Base-by-base conservation (phyloP, 805 yeast species). In the Sporopachydermia quercuum region DNA sequence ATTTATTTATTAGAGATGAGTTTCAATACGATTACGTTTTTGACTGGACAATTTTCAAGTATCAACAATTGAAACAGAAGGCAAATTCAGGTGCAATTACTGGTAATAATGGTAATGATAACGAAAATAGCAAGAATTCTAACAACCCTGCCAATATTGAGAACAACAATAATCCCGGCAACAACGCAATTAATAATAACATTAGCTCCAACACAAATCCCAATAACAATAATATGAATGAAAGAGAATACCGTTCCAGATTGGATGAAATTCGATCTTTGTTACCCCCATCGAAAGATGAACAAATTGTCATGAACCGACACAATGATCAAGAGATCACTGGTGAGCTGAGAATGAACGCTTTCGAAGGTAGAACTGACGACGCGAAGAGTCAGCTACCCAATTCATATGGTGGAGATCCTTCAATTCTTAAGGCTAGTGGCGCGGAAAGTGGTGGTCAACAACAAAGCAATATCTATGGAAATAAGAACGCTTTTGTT, bases 41-140 rank as follows among this genome's bases (percentile, higher is more conserved):
- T 61, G 98, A 89, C 62, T 89, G 98, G 98, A 89, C 96, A 18
- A 74, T 86, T 45, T 81, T 78, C 63, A 82, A 81, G 57, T 78
- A 73, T 57, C 80, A 71, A 48, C 65, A 71, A 51, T 71, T 71
- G 47, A 74, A 71, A 51, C 63, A 56, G 43, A 45, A 66, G 62
- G 42, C 70, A 63, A 43, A 57, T 55, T 37, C 56, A 53, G 35
- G 56, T 47, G 44, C 57, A 48, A 39, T 58, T 52, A 40, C 58
- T 30, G 37, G 33, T 39, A 39, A 35, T 44, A 45, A 35, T 47
- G 46, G 36, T 48, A 47, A 44, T 49, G 42, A 16, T 45, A 40
- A 35, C 48, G n/a, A n/a, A n/a, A 44, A 36, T 49, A 43, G 33
- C 49, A 40, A 30, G 38, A 40, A 37, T 40, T 34, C 35, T 49